Conservation (phyloP, 78 protist genomes). For the Dictyostelium purpureum region DNA sequence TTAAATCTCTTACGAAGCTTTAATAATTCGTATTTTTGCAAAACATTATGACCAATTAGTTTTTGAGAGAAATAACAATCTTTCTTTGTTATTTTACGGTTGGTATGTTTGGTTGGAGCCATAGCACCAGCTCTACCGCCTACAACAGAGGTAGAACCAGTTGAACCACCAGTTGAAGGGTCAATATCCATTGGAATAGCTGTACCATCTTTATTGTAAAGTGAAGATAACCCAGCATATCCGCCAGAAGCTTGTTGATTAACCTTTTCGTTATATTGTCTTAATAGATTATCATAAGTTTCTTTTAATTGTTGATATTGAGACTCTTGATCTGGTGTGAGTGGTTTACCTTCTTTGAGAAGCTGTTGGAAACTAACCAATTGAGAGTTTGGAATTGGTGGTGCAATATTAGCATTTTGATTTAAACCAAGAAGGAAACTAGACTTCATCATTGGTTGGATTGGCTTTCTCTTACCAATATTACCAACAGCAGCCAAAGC, state of each 20-base stretch:
- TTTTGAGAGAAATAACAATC: slow-evolving; percentile 36
- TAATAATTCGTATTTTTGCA: slow-evolving; percentile 56
- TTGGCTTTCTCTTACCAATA: slow-evolving; percentile 19
- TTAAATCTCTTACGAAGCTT: slow-evolving; percentile 22
- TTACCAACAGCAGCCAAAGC: slow-evolving; percentile 35
- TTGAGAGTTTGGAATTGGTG: slow-evolving; percentile 7
- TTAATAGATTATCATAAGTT: background rate
- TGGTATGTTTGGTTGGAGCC: background rate
- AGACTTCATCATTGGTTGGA: background rate
- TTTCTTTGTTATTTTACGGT: slow-evolving; percentile 46
- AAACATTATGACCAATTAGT: slow-evolving; percentile 23
- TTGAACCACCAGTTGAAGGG: background rate
- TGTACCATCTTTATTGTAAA: background rate
- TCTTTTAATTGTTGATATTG: background rate
- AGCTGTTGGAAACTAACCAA: background rate
- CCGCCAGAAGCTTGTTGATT: slow-evolving; percentile 7
- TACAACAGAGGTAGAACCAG: background rate
- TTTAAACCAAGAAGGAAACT: background rate
- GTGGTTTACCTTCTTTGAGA: slow-evolving; percentile 38
- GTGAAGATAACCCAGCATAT: background rate
- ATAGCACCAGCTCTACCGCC: background rate
- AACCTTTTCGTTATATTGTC: background rate
- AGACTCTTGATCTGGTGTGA: slow-evolving; percentile 41
- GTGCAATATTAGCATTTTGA: background rate
- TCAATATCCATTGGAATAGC: background rate